These are phyloP conservation scores for Fusarium dlaminii DNA, from an alignment of 2,329 filamentous ascomycete genomes.

Conservation along the genomic window DNA sequence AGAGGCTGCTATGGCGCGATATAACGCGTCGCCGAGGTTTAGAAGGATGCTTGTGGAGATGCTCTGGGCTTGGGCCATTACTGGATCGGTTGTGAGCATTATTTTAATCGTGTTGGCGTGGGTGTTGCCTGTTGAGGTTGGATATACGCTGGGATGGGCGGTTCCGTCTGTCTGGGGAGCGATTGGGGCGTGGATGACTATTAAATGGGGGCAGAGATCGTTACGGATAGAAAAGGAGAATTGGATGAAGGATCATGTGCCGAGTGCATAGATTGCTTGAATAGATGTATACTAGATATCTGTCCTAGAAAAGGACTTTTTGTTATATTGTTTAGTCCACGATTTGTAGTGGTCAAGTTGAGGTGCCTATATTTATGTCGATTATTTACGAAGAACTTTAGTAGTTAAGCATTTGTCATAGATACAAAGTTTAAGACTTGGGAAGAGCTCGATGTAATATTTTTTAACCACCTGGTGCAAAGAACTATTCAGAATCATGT, in stretches of 20 bases:
- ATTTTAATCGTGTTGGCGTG: slow-evolving; percentile 12
- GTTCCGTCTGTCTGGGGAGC: slow-evolving; percentile 23
- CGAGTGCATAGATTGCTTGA: not conserved
- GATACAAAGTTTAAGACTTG: no score
- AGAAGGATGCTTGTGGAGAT: slow-evolving; percentile 21
- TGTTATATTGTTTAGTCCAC: fast-evolving
- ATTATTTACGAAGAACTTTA: no score
- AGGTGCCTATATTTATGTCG: no score
- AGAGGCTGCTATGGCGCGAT: slow-evolving; percentile 14
- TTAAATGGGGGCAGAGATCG: slow-evolving; percentile 29
- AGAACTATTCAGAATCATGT: no score
- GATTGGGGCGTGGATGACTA: slow-evolving; percentile 15
- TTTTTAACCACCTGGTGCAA: no score
- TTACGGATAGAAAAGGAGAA: slow-evolving; percentile 26
- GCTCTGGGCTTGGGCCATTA: slow-evolving; percentile 23
- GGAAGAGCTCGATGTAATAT: no score
- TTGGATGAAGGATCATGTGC: not conserved
- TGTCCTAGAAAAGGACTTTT: not conserved
- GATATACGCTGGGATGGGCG: slow-evolving; percentile 14
- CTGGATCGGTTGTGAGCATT: not conserved
- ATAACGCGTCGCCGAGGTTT: slow-evolving; percentile 22
- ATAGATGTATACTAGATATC: not conserved
- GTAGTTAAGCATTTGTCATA: no score
- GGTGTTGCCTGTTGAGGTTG: slow-evolving; percentile 12
- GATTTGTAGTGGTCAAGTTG: fast-evolving